These are phyloP conservation scores for Cutaneotrichosporon sp. DNA, from an alignment of 1,284 basidiomycete species.

Conservation along the genomic window DNA sequence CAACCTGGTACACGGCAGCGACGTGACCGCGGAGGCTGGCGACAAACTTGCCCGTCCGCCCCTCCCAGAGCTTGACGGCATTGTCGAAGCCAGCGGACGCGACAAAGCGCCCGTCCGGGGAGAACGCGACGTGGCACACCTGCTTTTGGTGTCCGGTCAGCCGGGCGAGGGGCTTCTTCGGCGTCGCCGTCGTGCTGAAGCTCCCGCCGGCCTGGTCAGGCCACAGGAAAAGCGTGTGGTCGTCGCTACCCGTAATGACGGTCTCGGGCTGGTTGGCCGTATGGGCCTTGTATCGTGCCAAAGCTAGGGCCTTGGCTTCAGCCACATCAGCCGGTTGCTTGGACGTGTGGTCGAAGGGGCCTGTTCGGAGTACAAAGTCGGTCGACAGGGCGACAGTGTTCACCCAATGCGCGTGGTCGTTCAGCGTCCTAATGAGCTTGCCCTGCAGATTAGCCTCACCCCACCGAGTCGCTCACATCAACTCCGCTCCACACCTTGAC, in stretches of 20 bases:
- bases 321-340: slow-evolving; percentile 70
- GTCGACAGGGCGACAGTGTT: slow-evolving; percentile 94
- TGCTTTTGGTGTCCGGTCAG: slow-evolving; percentile 95
- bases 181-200: slow-evolving; percentile 54
- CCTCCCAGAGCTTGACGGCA: slow-evolving; percentile 90
- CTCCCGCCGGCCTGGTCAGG: slow-evolving; percentile 52
- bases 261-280: slow-evolving; percentile 69
- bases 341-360: slow-evolving; percentile 84
- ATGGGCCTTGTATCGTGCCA: slow-evolving; percentile 67
- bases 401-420: slow-evolving; percentile 98
- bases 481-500: slow-evolving; percentile 91
- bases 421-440: slow-evolving; percentile 63
- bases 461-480: slow-evolving; percentile 52
- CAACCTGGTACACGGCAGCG: slow-evolving; percentile 85
- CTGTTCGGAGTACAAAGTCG: slow-evolving; percentile 89
- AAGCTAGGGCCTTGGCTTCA: slow-evolving; percentile 71
- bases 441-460: slow-evolving; percentile 39
- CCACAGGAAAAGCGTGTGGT: slow-evolving; percentile 93
- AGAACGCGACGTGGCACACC: slow-evolving; percentile 91
- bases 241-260: slow-evolving; percentile 88
- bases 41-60: slow-evolving; percentile 82
- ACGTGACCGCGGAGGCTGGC: slow-evolving; percentile 90
- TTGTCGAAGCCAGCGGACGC: slow-evolving; percentile 91
- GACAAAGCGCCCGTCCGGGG: slow-evolving; percentile 85
- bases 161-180: slow-evolving; percentile 76